Conservation (phyloP, 139 green algal genomes). For the Monoraphidium neglectum region DNA sequence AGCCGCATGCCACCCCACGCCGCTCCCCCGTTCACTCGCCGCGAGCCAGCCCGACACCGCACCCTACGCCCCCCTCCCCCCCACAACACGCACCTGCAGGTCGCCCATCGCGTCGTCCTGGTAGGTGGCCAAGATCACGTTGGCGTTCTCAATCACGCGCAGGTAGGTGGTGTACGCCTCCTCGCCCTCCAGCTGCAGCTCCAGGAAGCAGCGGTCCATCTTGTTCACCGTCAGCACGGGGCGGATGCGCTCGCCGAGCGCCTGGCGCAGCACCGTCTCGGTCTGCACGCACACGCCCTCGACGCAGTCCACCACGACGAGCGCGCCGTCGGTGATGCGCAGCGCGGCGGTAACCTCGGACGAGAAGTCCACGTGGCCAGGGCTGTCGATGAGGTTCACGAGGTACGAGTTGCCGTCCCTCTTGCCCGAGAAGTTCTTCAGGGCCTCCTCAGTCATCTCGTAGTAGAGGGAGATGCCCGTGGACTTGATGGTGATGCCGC, state of each 20-base stretch:
- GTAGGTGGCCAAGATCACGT: slow-evolving; percentile 99
- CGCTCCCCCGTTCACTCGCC: too few species aligned
- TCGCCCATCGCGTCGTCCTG: slow-evolving; percentile 95
- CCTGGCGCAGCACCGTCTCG: slow-evolving; percentile 97
- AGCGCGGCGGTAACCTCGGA: slow-evolving; percentile 99
- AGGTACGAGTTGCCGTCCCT: slow-evolving; percentile 93
- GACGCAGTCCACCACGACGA: slow-evolving; percentile 99
- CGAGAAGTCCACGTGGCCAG: slow-evolving; percentile 99
- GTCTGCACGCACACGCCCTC: slow-evolving; percentile 99
- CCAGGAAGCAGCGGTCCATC: slow-evolving; percentile 99
- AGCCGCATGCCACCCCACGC: too few species aligned
- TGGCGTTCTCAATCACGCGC: slow-evolving; percentile 98
- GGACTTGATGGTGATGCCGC: slow-evolving; percentile 99
- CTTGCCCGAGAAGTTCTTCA: slow-evolving; percentile 73
- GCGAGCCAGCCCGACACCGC: too few species aligned
- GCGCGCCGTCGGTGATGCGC: slow-evolving; percentile 98
- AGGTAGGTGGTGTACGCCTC: slow-evolving; percentile 95
- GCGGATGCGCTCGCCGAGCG: slow-evolving; percentile 95
- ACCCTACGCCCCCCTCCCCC: too few species aligned
- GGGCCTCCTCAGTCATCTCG: slow-evolving; percentile 78
- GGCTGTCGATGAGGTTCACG: slow-evolving; percentile 99
- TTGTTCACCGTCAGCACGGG: slow-evolving; percentile 99
- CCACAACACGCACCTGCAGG: slow-evolving; percentile 63
- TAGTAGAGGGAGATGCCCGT: slow-evolving; percentile 99
- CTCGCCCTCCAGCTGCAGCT: slow-evolving; percentile 95